These are phyloP conservation scores for Lepiota brunneoincarnata DNA, from an alignment of 768 basidiomycete genomes.

Conservation along the genomic window DNA sequence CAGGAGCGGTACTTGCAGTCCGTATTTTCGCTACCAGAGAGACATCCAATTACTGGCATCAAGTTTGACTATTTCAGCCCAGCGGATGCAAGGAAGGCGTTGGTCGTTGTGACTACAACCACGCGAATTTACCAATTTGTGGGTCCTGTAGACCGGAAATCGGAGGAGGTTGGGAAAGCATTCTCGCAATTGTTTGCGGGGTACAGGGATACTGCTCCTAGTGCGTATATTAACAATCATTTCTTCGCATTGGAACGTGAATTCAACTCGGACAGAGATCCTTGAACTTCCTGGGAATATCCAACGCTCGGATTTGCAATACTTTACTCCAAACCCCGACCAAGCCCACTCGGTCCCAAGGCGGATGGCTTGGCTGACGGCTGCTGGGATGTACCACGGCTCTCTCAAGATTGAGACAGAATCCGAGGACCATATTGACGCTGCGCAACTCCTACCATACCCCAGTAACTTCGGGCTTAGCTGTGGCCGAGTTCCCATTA, in stretches of 20 bases:
- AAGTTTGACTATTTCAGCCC: conserved; percentile 76
- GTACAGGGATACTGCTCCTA: conserved; percentile 78
- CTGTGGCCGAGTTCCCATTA: conserved; percentile 49
- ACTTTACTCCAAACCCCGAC: conserved; percentile 70
- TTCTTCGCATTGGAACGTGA: conserved; percentile 14
- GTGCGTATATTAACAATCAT: conserved; percentile 39
- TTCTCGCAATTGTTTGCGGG: conserved; percentile 72
- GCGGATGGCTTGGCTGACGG: conserved; percentile 88
- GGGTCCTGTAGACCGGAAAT: conserved; percentile 61
- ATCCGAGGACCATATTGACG: conserved; percentile 74
- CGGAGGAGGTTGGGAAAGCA: conserved; percentile 73
- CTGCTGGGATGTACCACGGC: conserved; percentile 88
- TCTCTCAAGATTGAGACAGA: conserved; percentile 65
- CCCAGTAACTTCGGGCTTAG: conserved; percentile 39
- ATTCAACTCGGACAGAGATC: conserved; percentile 56
- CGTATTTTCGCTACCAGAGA: conserved; percentile 76
- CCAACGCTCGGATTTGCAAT: conserved; percentile 75
- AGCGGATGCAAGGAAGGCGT: conserved; percentile 53
- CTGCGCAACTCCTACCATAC: conserved; percentile 78
- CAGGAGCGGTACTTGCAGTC: conserved; percentile 75
- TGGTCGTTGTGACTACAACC: conserved; percentile 82
- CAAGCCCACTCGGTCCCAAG: conserved; percentile 70
- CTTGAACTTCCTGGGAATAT: conserved; percentile 84
- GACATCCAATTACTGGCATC: conserved; percentile 81
- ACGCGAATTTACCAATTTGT: conserved; percentile 90